These are phyloP conservation scores for Solanum pinnatisectum DNA, from an alignment of 257 asterid species.

Conservation along the genomic window DNA sequence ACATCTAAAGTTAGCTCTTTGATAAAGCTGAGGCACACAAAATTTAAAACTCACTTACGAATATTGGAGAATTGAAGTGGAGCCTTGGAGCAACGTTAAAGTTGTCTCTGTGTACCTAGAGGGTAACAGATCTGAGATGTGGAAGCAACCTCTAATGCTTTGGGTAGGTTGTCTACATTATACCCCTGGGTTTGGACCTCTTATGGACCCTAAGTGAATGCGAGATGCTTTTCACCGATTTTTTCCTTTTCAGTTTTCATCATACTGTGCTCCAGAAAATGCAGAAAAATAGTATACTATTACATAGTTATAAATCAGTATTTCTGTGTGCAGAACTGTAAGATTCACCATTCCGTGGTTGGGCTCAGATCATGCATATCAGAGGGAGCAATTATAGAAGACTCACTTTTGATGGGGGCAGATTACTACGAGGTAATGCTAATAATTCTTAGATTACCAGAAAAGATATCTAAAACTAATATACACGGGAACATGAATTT, in stretches of 20 bases:
- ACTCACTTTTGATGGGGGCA: constrained; percentile 83
- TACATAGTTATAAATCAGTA: neutral
- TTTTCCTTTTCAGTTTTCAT: neutral
- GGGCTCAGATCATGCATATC: constrained; percentile 96
- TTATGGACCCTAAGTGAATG: neutral
- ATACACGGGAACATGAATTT: neutral
- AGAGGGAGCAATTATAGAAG: constrained; percentile 88
- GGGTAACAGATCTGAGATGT: neutral
- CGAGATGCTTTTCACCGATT: neutral
- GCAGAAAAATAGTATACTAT: neutral
- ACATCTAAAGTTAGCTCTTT: neutral
- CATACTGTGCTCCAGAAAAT: neutral
- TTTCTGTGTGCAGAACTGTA: constrained; percentile 58
- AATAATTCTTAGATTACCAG: neutral
- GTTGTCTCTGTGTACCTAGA: neutral
- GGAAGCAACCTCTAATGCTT: neutral
- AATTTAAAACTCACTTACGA: neutral
- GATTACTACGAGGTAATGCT: constrained; percentile 83
- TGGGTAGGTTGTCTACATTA: neutral
- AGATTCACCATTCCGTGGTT: constrained; percentile 89
- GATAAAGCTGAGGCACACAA: neutral
- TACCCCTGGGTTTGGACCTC: neutral
- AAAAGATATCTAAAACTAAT: neutral
- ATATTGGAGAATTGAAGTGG: neutral
- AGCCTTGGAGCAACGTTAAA: neutral